phyloP scores from a whole-genome alignment of 192 early-diverging fungal species.

The Endogone sp. region DNA sequence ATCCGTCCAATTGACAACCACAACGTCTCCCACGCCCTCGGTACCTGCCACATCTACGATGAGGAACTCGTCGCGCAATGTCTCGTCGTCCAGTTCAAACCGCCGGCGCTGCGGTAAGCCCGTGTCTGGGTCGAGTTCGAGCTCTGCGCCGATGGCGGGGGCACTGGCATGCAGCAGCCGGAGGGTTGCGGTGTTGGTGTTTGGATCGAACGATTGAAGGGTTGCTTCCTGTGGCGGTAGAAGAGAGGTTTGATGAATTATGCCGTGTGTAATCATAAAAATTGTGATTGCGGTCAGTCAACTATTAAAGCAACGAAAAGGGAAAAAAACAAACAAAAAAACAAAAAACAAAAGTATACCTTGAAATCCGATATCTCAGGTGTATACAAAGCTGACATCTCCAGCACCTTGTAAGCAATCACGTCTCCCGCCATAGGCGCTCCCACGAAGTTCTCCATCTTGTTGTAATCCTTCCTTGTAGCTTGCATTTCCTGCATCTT shows the following conservation, averaged over 20 bases:
- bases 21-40: background rate
- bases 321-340: background rate
- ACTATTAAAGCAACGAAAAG: too few relatives aligned
- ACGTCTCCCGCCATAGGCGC: background rate
- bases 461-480: background rate
- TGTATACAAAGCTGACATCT: background rate
- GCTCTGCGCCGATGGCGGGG: background rate
- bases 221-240: background rate
- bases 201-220: background rate
- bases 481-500: too few relatives aligned
- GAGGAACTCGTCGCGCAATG: background rate
- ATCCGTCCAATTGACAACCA: background rate
- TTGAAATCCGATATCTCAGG: slow-evolving; percentile 3
- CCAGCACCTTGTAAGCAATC: slow-evolving; percentile 1
- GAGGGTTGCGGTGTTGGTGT: background rate
- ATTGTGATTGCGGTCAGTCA: too few relatives aligned
- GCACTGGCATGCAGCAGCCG: background rate
- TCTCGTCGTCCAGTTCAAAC: background rate
- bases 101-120: background rate
- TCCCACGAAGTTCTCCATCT: background rate
- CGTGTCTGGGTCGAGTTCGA: background rate
- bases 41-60: background rate
- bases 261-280: too few relatives aligned
- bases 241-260: background rate
- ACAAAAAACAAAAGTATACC: background rate